These are phyloP conservation scores for Biscutella auriculata DNA, from an alignment of 441 rosid species.

Conservation along the genomic window DNA sequence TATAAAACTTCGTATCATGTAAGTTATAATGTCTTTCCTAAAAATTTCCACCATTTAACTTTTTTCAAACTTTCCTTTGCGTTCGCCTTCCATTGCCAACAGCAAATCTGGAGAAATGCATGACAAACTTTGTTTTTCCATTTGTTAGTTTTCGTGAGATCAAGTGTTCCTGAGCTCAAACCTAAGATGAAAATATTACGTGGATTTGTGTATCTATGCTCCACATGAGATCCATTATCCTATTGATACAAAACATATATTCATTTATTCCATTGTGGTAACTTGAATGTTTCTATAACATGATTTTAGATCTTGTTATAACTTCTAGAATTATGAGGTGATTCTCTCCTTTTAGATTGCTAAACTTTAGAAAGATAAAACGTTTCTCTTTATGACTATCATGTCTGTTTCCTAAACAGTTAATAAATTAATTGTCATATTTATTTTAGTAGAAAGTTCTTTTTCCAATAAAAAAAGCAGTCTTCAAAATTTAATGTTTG, in stretches of 20 bases:
- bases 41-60: constrained; percentile 12
- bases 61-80: constrained; percentile 10
- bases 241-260: constrained; percentile 12
- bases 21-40: constrained; percentile 18
- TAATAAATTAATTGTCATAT: too few relatives aligned
- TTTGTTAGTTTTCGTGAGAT: constrained; percentile 17
- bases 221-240: constrained; percentile 48
- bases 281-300: not conserved
- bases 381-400: constrained; percentile 34
- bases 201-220: constrained; percentile 39
- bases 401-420: constrained; percentile 29
- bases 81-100: constrained; percentile 27
- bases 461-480: too few relatives aligned
- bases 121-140: constrained; percentile 33
- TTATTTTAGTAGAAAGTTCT: too few relatives aligned
- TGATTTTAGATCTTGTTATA: too few relatives aligned
- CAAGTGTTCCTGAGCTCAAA: constrained; percentile 31
- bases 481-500: too few relatives aligned
- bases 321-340: too few relatives aligned
- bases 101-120: not conserved
- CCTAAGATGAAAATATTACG: constrained; percentile 31
- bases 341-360: constrained; percentile 21
- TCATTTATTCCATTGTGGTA: not conserved
- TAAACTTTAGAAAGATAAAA: constrained; percentile 24
- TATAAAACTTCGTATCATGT: constrained; percentile 24